A percentile compares a stretch with the other conserved stretches of the same genome.
Evolutionary conservation across 371 early-diverging fungal genomes (phyloP).

Genomic region (Coemansia sp.): DNA sequence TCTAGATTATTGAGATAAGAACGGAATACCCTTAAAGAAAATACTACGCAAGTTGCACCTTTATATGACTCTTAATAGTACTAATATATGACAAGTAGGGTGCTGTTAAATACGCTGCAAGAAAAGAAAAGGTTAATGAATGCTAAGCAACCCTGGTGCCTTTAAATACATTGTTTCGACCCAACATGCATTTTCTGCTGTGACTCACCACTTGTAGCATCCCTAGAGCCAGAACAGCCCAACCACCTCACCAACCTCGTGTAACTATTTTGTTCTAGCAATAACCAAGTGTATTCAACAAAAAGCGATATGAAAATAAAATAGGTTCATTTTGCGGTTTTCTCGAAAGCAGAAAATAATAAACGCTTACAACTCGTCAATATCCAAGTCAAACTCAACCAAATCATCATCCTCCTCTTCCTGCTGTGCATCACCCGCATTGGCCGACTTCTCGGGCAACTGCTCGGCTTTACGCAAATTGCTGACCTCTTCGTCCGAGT

Average conservation of each 20-base stretch:
- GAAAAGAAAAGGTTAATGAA: no score
- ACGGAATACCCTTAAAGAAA: not conserved
- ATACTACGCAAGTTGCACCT: no score
- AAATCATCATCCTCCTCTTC: constrained; percentile 76
- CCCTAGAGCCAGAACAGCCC: not conserved
- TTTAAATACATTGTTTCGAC: no score
- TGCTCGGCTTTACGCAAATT: constrained; percentile 93
- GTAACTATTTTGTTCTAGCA: not conserved
- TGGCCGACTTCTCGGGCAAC: constrained; percentile 89
- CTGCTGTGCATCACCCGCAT: constrained; percentile 33
- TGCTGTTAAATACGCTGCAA: not conserved
- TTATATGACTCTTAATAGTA: no score
- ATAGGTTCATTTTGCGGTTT: not conserved
- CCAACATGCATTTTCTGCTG: no score
- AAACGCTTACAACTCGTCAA: constrained; percentile 1
- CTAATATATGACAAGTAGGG: no score
- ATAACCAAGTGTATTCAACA: not conserved
- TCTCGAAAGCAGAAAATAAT: not conserved
- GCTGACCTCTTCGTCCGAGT: constrained; percentile 97
- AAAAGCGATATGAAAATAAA: not conserved
- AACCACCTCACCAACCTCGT: not conserved
- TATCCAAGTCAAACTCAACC: constrained; percentile 77
- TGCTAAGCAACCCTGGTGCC: no score
- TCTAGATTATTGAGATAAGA: not conserved
- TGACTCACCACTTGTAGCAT: no score